Conservation (phyloP, 306 rosid genomes). For the Gastrolobium villosum region DNA sequence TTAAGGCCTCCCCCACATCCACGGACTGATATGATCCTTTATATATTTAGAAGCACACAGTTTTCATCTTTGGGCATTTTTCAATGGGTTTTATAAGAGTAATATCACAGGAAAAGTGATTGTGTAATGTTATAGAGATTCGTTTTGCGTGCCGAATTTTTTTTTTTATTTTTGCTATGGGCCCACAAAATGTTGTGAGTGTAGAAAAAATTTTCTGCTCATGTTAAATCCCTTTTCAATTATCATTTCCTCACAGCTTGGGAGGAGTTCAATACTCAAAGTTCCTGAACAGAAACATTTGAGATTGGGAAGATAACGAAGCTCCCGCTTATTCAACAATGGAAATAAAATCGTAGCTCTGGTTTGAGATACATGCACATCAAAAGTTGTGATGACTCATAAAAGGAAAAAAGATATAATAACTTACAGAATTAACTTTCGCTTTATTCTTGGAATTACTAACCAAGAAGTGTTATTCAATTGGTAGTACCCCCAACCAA, state of each 20-base stretch:
- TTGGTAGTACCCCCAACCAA: neutral
- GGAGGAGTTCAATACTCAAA: conserved; percentile 35
- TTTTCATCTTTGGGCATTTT: conserved; percentile 40
- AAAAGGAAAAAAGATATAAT: too few relatives aligned
- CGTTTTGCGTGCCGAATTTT: too few relatives aligned
- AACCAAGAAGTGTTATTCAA: neutral
- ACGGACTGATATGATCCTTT: conserved; percentile 38
- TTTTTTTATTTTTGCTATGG: too few relatives aligned
- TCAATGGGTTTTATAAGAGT: too few relatives aligned
- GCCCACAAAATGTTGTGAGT: too few relatives aligned
- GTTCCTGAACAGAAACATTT: conserved; percentile 31
- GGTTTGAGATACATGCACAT: too few relatives aligned
- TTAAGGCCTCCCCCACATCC: conserved; percentile 20
- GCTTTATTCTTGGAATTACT: neutral
- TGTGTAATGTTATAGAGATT: too few relatives aligned
- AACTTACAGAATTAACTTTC: neutral
- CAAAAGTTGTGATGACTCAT: too few relatives aligned
- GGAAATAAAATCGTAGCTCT: conserved; percentile 15
- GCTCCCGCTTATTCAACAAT: conserved; percentile 40
- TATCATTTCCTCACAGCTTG: conserved; percentile 41
- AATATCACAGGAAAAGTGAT: too few relatives aligned
- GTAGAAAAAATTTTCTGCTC: too few relatives aligned
- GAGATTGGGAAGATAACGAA: conserved; percentile 29
- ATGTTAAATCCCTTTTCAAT: too few relatives aligned
- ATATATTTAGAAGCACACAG: conserved; percentile 22